These are phyloP conservation scores for Tetraselmis chui DNA, from an alignment of 139 green algal genomes.

Conservation along the genomic window DNA sequence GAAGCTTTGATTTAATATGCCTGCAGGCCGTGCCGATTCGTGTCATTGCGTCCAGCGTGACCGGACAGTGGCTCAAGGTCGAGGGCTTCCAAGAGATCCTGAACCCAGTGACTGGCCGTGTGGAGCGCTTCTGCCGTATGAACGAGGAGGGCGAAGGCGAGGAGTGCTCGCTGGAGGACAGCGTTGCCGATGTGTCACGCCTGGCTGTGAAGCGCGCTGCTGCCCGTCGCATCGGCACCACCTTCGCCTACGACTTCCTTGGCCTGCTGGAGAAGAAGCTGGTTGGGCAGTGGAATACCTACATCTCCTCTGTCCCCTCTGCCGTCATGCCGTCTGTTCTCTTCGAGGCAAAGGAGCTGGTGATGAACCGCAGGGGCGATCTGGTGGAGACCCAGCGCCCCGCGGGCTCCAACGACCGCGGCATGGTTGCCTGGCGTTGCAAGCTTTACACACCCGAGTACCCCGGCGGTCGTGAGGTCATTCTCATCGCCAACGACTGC, in stretches of 20 bases:
- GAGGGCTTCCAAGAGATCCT: constrained; percentile 21
- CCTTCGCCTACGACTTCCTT: constrained; percentile 6
- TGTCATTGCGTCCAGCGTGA: constrained; percentile 21
- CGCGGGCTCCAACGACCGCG: constrained; percentile 70
- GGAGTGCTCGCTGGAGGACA: constrained; percentile 15
- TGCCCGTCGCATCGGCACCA: constrained; percentile 4
- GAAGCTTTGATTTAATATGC: too few species aligned
- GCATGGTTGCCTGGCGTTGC: constrained; percentile 88
- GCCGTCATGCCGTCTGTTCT: not conserved
- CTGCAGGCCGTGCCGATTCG: constrained; percentile 14
- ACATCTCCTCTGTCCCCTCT: constrained; percentile 1
- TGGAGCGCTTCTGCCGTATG: constrained; percentile 21
- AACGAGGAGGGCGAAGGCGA: constrained; percentile 3
- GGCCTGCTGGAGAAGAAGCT: constrained; percentile 10
- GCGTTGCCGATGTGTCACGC: not conserved
- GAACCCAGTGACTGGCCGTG: constrained; percentile 15
- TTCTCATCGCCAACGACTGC: constrained; percentile 91
- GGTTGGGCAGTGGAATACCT: constrained; percentile 13
- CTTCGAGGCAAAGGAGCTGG: constrained; percentile 4
- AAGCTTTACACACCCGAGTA: constrained; percentile 84
- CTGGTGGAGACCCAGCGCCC: constrained; percentile 13
- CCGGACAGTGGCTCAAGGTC: constrained; percentile 29
- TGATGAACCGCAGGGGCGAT: not conserved
- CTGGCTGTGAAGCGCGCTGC: not conserved
- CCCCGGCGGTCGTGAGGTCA: constrained; percentile 49